phyloP scores from a whole-genome alignment of 805 yeast genomes.

The Hanseniaspora lachancei region DNA sequence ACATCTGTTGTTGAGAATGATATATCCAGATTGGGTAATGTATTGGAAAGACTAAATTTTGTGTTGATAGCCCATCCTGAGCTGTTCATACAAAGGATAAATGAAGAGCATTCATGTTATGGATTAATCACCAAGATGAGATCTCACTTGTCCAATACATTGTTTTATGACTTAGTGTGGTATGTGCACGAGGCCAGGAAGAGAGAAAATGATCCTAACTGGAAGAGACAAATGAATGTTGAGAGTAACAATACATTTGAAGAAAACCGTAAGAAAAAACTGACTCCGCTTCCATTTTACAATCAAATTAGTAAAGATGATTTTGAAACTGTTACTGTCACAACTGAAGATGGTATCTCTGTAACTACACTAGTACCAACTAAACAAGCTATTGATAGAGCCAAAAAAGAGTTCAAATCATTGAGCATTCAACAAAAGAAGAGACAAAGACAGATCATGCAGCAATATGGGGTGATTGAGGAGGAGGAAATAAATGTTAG shows the following conservation, averaged over 20 bases:
- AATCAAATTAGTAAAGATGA: conserved; percentile 83
- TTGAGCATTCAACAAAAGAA: neutral
- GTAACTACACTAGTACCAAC: conserved; percentile 82
- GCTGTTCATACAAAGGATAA: conserved; percentile 51
- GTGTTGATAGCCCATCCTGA: conserved; percentile 82
- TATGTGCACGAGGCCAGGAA: conserved; percentile 89
- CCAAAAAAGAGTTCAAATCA: conserved; percentile 17
- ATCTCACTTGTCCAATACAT: conserved; percentile 79
- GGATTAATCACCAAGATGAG: conserved; percentile 78
- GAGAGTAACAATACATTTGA: conserved; percentile 23
- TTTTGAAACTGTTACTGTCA: conserved; percentile 69
- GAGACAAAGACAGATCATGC: conserved; percentile 4
- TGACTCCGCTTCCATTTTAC: conserved; percentile 75
- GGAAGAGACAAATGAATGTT: conserved; percentile 18
- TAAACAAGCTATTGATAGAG: conserved; percentile 47
- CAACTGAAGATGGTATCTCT: conserved; percentile 87
- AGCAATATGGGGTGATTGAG: conserved; percentile 3
- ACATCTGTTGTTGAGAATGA: conserved; percentile 71
- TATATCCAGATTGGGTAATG: conserved; percentile 80
- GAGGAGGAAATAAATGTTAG: neutral
- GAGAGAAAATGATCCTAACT: conserved; percentile 37
- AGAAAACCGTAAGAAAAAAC: conserved; percentile 23
- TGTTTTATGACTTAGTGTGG: conserved; percentile 86
- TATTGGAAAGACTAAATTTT: conserved; percentile 74
- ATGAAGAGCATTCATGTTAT: conserved; percentile 2